Evolutionary conservation across 2,329 filamentous ascomycete species (phyloP), one percentile per base, ranked within the genome.

Genomic region (Diplodia sapinea): DNA sequence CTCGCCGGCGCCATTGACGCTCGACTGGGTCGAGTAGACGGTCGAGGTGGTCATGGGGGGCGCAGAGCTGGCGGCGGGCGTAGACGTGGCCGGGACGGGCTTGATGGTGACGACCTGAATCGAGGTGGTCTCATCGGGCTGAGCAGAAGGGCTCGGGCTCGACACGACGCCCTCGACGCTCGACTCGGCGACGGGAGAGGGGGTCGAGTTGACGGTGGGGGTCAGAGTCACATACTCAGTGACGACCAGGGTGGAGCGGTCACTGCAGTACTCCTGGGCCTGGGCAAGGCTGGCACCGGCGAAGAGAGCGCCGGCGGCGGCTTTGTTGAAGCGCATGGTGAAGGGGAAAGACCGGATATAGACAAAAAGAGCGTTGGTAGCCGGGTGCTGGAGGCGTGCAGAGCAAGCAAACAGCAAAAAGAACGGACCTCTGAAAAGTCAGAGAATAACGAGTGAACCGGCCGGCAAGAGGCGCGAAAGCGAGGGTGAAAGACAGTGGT

Each of bases 351-450:
- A 65, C 33, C 31, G 62, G 26, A 47, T 51, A 29, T 57, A 6
- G 13, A 26, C 55, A 40, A 50, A 62, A 43, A 38, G 64, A 66
- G 63, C 31, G 31, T 33, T 33, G 31, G 64, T 8, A 49, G 33
- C 63, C 52, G 64, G 54, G 26, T 38, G 43, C 57, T 50, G 57
- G 11, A 11, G n/a, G n/a, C n/a, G n/a, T n/a, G n/a, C n/a, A n/a
- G n/a, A n/a, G n/a, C n/a, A n/a, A n/a, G 50, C 26, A 31, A 31
- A 8, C 13, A 26, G 13, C 15, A 40, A 52, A 67, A 67, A 62
- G 65, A 67, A 67, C 55, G 65, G 65, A 67, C 65, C 65, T 67
- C 65, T 67, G 65, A 61, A 54, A 67, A 67, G 20, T 62, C 65
- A 67, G 65, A 67, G 65, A 66, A 61, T 36, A 61, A 47, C n/a